These are phyloP conservation scores for Aeminium ludgeri DNA, from an alignment of 495 filamentous ascomycete species.

Conservation along the genomic window DNA sequence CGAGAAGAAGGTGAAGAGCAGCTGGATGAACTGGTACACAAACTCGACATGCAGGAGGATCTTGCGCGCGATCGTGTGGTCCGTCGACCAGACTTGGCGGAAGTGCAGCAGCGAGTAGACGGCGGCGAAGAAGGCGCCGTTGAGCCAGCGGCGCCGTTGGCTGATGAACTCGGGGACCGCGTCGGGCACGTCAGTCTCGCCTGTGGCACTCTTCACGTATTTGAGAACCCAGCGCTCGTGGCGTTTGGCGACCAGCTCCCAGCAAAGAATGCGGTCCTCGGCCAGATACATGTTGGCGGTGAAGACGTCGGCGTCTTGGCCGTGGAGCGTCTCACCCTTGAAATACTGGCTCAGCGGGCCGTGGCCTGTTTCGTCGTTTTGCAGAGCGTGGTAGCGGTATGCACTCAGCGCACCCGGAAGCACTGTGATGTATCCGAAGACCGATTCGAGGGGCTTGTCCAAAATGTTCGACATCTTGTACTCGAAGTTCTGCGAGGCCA, in stretches of 20 bases:
- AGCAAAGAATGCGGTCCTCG: conserved; percentile 96
- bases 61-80: conserved; percentile 80
- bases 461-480: conserved; percentile 99
- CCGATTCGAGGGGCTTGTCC: conserved; percentile 90
- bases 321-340: conserved; percentile 94
- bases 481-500: conserved; percentile 96
- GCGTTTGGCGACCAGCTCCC: conserved; percentile 93
- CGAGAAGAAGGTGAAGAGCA: conserved; percentile 94
- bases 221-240: conserved; percentile 93
- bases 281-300: conserved; percentile 99
- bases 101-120: conserved; percentile 96
- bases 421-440: conserved; percentile 97
- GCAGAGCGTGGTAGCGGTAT: conserved; percentile 90
- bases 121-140: conserved; percentile 96
- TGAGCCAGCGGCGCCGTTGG: conserved; percentile 89
- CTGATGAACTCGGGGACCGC: conserved; percentile 86
- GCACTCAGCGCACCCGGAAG: conserved; percentile 86
- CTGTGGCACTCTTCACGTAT: conserved; percentile 87
- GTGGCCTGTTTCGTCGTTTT: conserved; percentile 91
- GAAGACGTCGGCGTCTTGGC: conserved; percentile 94
- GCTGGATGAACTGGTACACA: conserved; percentile 77
- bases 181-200: conserved; percentile 93
- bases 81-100: conserved; percentile 80
- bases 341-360: conserved; percentile 97
- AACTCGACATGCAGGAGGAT: conserved; percentile 89